Percentiles rank a stretch among this genome's conserved stretches.
Conservation (phyloP, 371 early-diverging fungal species). For the Rhizomucor pusillus region DNA sequence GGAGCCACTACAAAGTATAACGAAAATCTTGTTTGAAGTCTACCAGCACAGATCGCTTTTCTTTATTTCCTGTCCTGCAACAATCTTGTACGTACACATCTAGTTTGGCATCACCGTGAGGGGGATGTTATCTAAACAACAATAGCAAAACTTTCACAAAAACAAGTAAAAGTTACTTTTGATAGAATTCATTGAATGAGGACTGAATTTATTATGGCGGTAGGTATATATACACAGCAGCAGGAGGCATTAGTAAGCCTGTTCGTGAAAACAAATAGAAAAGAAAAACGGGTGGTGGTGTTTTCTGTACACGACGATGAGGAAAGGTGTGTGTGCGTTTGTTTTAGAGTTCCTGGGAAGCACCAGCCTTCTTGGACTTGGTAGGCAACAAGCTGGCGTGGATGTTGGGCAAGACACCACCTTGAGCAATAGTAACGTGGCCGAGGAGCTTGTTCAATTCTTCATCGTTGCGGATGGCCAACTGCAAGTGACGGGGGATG, state of each 20-base stretch:
- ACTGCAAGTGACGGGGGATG: conserved; percentile 87
- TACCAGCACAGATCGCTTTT: no score
- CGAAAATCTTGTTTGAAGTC: no score
- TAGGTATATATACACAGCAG: conserved; percentile 12
- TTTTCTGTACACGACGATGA: background rate
- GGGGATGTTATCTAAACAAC: no score
- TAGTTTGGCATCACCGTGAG: no score
- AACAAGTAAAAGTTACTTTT: no score
- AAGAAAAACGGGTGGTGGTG: background rate
- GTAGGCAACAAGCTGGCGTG: conserved; percentile 70
- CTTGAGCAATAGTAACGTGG: conserved; percentile 85
- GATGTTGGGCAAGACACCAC: conserved; percentile 89
- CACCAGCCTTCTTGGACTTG: conserved; percentile 73
- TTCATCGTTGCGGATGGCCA: conserved; percentile 95
- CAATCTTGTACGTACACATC: no score
- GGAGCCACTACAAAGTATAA: no score
- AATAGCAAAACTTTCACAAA: no score
- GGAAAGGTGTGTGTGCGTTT: background rate
- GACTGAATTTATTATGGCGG: conserved; percentile 2
- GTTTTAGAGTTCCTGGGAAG: conserved; percentile 46
- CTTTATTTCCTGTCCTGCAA: no score
- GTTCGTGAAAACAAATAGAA: background rate
- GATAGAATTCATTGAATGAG: background rate
- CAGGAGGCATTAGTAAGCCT: conserved; percentile 1
- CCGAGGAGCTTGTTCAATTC: conserved; percentile 95